phyloP scores from a whole-genome alignment of 1,284 basidiomycete genomes.

The Coniferiporia sulphurascens region DNA sequence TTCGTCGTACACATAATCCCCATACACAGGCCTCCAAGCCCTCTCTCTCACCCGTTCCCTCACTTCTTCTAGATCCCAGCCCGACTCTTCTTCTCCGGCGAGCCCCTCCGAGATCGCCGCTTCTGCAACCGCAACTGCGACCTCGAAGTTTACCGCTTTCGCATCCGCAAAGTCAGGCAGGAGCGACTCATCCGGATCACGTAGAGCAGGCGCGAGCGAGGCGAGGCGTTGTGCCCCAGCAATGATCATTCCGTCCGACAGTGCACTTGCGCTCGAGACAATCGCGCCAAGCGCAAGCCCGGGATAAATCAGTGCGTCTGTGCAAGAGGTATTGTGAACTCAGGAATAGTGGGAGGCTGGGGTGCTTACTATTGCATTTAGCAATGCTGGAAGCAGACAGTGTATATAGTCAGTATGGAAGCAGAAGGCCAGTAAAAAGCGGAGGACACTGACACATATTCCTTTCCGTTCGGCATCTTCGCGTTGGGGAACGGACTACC shows the following conservation, averaged over 20 bases:
- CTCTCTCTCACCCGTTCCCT: slow-evolving; percentile 45
- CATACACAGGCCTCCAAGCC: slow-evolving; percentile 61
- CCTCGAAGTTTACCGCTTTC: slow-evolving; percentile 66
- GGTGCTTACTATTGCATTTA: slow-evolving; percentile 61
- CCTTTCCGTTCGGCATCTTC: slow-evolving; percentile 62
- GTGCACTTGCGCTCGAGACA: slow-evolving; percentile 51
- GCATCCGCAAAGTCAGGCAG: slow-evolving; percentile 73
- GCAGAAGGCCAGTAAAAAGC: not conserved
- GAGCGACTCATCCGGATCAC: slow-evolving; percentile 57
- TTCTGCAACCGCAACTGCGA: slow-evolving; percentile 77
- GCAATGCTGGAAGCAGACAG: slow-evolving; percentile 42
- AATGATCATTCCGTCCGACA: slow-evolving; percentile 77
- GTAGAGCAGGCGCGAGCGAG: slow-evolving; percentile 67
- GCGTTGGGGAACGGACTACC: slow-evolving; percentile 79
- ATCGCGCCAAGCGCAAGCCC: slow-evolving; percentile 75
- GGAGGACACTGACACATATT: slow-evolving; percentile 51
- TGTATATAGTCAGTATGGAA: not conserved
- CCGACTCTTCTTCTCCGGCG: slow-evolving; percentile 40
- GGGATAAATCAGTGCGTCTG: slow-evolving; percentile 75
- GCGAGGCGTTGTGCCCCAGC: slow-evolving; percentile 72
- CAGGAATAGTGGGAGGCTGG: not conserved
- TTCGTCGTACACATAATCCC: slow-evolving; percentile 57
- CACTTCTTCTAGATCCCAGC: slow-evolving; percentile 46
- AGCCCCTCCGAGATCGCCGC: slow-evolving; percentile 71
- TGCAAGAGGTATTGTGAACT: not conserved